Evolutionary conservation across 1,139 yeast species (phyloP), one percentile per base, ranked within the genome.

Genomic region (Hansenula anomala): DNA sequence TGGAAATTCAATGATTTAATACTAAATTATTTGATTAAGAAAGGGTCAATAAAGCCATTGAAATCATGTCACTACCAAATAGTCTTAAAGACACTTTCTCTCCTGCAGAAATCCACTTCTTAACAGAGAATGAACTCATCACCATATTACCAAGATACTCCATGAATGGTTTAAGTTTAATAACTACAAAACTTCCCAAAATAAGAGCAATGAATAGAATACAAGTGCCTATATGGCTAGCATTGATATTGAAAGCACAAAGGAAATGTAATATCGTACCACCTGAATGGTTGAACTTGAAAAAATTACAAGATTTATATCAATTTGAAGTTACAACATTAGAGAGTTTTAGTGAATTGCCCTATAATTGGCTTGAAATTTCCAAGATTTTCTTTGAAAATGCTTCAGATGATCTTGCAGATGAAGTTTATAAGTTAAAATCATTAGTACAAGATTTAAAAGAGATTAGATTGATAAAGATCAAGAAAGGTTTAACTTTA

Each of bases 321-420:
- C 89, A 84, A 12, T 81, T 76, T 43, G 98, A 92, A 54, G 64
- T 78, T 34, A 64, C 67, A 7, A 59, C 72, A 39, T 73, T 78
- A 2, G 69, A 70, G 28, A 66, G 75, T 43, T 92, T 92, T 55
- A 76, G 90, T 36, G 67, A 71, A 13, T 63, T 92, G 33, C 97
- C 97, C 0, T 78, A 82, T 78, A 78, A 81, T 56, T 92, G 98
- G 98, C 66, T 90, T 20, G 96, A 90, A 39, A 58, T 82, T 1
- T 76, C 92, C 14, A 85, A 83, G 49, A 69, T 83, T 18, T 60
- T 89, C 38, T 68, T 90, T 26, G 56, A 57, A 14, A 59, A 61
- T 26, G 96, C 96, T 1, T 52, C 82, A 0, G 96, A 87, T 52
- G 96, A 89, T 60, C 65, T 88, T 41, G 63, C 68, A 16, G 88